These are phyloP conservation scores for Thamnidium elegans DNA, from an alignment of 192 early-diverging fungal genomes.

Conservation along the genomic window DNA sequence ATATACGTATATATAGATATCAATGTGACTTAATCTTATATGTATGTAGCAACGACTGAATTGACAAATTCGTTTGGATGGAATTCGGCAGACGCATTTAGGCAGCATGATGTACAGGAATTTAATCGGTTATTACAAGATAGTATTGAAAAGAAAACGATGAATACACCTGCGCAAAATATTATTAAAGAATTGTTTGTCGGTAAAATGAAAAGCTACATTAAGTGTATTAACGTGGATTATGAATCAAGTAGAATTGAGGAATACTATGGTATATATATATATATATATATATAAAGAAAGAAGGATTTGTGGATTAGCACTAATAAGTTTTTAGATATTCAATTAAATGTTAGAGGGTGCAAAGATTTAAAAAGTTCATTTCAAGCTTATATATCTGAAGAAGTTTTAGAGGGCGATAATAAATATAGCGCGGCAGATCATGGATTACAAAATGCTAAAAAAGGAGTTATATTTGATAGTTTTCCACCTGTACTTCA, in stretches of 20 bases:
- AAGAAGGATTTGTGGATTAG: not conserved
- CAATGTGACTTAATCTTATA: not conserved
- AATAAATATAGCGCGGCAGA: conserved; percentile 95
- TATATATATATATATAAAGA: conserved; percentile 7
- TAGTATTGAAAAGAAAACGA: conserved; percentile 96
- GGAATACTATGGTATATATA: conserved; percentile 78
- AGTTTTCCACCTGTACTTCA: conserved; percentile 93
- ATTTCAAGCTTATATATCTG: conserved; percentile 84
- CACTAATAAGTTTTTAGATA: conserved; percentile 54
- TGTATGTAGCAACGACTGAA: conserved; percentile 66
- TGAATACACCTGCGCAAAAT: conserved; percentile 87
- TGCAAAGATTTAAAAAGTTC: conserved; percentile 81
- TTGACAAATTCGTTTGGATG: conserved; percentile 98
- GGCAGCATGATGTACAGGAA: conserved; percentile 98
- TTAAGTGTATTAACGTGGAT: conserved; percentile 91
- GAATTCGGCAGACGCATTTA: conserved; percentile 91
- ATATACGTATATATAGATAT: not conserved
- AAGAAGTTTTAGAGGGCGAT: conserved; percentile 92
- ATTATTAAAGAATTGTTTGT: conserved; percentile 87
- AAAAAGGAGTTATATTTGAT: conserved; percentile 96
- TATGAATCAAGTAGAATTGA: conserved; percentile 93
- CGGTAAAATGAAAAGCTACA: conserved; percentile 97
- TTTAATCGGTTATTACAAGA: conserved; percentile 97
- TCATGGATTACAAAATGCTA: conserved; percentile 90
- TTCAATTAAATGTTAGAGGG: conserved; percentile 96